phyloP scores from a whole-genome alignment of 164 flowering plant genomes.

The Echeveria elegans region DNA sequence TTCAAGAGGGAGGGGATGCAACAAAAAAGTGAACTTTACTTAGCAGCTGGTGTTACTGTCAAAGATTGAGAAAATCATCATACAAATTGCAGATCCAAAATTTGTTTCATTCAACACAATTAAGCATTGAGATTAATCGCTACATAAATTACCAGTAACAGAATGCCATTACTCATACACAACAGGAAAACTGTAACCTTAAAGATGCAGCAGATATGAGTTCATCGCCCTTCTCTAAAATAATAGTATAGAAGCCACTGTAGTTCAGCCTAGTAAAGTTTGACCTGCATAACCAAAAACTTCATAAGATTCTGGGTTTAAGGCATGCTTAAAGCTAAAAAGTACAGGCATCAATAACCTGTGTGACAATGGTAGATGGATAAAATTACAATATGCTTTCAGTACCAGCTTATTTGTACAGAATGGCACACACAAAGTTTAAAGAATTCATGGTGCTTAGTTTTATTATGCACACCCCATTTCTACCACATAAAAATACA shows the following conservation, averaged over 20 bases:
- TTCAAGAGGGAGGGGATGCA: neutral
- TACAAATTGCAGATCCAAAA: neutral
- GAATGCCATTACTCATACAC: neutral
- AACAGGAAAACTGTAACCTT: constrained; percentile 25
- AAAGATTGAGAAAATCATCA: neutral
- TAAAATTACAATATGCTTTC: neutral
- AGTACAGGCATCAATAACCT: too few relatives aligned
- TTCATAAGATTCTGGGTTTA: neutral
- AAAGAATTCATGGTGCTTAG: neutral
- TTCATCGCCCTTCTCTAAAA: constrained; percentile 50
- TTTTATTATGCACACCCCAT: neutral
- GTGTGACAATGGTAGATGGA: neutral
- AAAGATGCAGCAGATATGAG: constrained; percentile 48
- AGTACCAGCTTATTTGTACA: neutral
- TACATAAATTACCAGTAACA: neutral
- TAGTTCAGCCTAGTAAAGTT: constrained; percentile 49
- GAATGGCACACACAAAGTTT: neutral
- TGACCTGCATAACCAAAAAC: constrained; percentile 32
- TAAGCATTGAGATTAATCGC: neutral
- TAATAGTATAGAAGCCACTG: constrained; percentile 40
- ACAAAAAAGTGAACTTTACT: neutral
- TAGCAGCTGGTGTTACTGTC: too few relatives aligned
- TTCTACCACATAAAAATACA: neutral
- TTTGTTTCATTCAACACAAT: neutral
- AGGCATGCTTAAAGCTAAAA: neutral